Percentiles rank a stretch among this genome's conserved stretches.
Conservation (phyloP, 2,329 filamentous ascomycete species). For the Colletotrichum abscissum region DNA sequence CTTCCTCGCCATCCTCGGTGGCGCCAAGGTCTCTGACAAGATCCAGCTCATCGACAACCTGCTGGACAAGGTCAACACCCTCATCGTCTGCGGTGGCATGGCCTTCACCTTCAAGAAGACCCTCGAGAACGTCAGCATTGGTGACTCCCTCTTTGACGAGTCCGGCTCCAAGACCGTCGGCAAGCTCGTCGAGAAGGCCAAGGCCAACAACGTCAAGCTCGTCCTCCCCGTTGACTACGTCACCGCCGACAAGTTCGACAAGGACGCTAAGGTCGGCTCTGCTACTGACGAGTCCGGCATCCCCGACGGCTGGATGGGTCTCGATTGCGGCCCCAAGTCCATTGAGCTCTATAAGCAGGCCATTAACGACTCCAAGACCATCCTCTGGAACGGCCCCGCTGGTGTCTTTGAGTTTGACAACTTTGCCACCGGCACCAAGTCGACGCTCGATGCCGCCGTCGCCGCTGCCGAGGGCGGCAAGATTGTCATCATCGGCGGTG, state of each 20-base stretch:
- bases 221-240: slow-evolving; percentile 95
- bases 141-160: slow-evolving; percentile 92
- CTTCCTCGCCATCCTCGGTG: slow-evolving; percentile 98
- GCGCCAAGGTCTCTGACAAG: slow-evolving; percentile 99
- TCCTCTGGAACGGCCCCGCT: slow-evolving; percentile 98
- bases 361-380: slow-evolving; percentile 90
- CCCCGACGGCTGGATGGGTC: slow-evolving; percentile 97
- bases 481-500: slow-evolving; percentile 98
- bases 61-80: slow-evolving; percentile 95
- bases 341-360: slow-evolving; percentile 88
- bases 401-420: slow-evolving; percentile 98
- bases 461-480: slow-evolving; percentile 83
- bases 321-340: slow-evolving; percentile 92
- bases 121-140: slow-evolving; percentile 90
- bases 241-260: slow-evolving; percentile 93
- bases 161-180: slow-evolving; percentile 91
- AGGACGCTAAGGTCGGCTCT: slow-evolving; percentile 82
- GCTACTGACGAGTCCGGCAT: slow-evolving; percentile 91
- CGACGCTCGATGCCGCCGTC: slow-evolving; percentile 89
- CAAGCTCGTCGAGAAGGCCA: slow-evolving; percentile 91
- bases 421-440: slow-evolving; percentile 93
- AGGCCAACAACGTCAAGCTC: slow-evolving; percentile 95
- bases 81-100: slow-evolving; percentile 98
- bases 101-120: slow-evolving; percentile 99
- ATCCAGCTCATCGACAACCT: slow-evolving; percentile 99